Percentiles rank a stretch among this genome's conserved stretches.
Conservation (phyloP, 441 rosid genomes). For the Metrosideros polymorpha region DNA sequence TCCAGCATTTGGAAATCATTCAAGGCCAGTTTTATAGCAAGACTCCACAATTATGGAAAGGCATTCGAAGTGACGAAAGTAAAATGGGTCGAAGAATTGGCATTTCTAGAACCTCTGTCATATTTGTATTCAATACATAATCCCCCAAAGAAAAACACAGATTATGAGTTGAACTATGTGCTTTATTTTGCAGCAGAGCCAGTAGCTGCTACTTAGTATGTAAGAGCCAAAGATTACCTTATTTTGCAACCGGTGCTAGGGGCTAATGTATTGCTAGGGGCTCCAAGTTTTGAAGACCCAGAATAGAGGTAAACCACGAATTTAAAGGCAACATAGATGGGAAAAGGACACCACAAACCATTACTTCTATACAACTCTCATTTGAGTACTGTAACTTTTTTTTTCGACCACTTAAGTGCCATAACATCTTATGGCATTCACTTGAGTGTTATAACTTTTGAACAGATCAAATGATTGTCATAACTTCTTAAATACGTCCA, state of each 20-base stretch:
- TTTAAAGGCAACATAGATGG: neutral
- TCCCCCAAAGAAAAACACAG: neutral
- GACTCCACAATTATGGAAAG: neutral
- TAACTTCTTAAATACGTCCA: neutral
- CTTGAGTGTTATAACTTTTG: neutral
- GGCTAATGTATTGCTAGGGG: neutral
- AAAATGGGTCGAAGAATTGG: neutral
- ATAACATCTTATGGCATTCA: neutral
- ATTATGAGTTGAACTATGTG: neutral
- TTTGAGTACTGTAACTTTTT: neutral
- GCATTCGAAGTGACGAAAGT: neutral
- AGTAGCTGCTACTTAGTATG: neutral
- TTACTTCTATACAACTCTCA: neutral
- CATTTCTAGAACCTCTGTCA: neutral
- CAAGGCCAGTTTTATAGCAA: neutral
- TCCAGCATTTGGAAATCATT: neutral
- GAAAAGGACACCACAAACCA: neutral
- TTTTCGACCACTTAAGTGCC: neutral
- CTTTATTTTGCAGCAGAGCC: neutral
- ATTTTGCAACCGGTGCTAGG: neutral
- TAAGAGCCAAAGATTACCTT: neutral
- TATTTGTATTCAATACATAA: neutral
- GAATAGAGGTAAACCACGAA: neutral
- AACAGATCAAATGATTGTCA: neutral
- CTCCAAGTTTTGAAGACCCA: neutral